Base-by-base conservation (phyloP, 2,329 filamentous ascomycete species). In the Chaetomiaceae sp. region DNA sequence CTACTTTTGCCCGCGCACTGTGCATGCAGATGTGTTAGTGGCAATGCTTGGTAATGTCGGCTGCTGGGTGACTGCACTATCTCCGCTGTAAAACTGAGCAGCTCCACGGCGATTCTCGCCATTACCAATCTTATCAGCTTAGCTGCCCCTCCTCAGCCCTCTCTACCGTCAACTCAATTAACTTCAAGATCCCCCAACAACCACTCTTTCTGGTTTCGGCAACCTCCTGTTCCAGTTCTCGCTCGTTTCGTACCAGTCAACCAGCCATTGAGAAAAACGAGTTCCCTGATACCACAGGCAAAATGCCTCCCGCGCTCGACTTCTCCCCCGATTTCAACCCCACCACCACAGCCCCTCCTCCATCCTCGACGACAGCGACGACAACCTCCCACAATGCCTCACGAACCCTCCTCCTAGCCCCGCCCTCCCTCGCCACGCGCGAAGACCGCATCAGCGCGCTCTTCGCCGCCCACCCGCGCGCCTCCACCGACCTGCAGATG, bases 401-500 rank as follows among this genome's bases (percentile, higher is more conserved):
- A 6, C 12, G 51, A 40, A 60, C 56, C 42, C 58, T 60, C 45
- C 56, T 60, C 33, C 83, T 97, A 51, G 89, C 91, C 26, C 91
- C 93, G 43, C 90, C 93, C 11, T 95, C 89, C 19, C 79, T 97
- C 59, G 84, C 93, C 56, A 81, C 88, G 45, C 85, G 95, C 67
- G 87, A 90, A 56, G 83, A 88, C 56, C 81, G 81, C 59, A 76
- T 97, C 55, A 78, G 81, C 54, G 71, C 73, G 56, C 74, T 93
- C 52, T 79, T 95, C 60, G 74, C 81, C 49, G 72, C 80, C 47
- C 34, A 54, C 70, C 82, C 93, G 65, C 84, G 88, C 62, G 71
- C 76, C 53, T 73, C 77, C 37, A 91, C 89, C 52, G 93, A 98
- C 63, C 75, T 98, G 43, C 93, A 97, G 67, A 98, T 98, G 93